Evolutionary conservation across 345 rosid species (phyloP), one percentile per base, ranked within the genome.

Genomic region (Citrus medica): DNA sequence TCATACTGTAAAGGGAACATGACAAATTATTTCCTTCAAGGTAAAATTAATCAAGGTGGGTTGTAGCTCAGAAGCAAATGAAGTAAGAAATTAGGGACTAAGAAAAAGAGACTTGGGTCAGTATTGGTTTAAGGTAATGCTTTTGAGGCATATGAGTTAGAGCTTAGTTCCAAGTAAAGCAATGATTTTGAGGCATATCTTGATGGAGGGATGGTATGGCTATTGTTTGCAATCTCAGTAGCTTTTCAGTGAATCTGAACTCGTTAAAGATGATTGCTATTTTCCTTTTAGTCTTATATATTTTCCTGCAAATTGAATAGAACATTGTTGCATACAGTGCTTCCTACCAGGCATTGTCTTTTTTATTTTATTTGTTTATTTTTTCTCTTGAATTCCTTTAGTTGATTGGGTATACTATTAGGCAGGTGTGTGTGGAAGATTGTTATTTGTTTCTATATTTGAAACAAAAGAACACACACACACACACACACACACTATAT

Each of bases 181-280:
- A 46, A 38, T 38, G 38, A 22, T 74, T 48, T 5, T 21, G 28
- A 37, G 51, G 75, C 33, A 62, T 35, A 21, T 30, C 19, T 67
- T 76, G 68, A 37, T 58, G 63, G 9, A 63, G 53, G 68, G 71
- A 21, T 28, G 76, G 42, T 72, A 19, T 70, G 53, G 62, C 65
- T 51, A 16, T 42, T 32, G 24, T 30, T 67, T 79, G 33, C 35
- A 38, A 25, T 61, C 56, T 74, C 53, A 38, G 4, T 60, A 25
- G 8, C 16, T 61, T 74, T 58, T 35, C 76, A 3, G 17, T 35
- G 25, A 53, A 51, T 4, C 2, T 9, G n/a, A 53, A 16, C 58
- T 19, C 4, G 58, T 17, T 53, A 53, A 16, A 53, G 22, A 19
- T 25, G 55, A 38, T 40, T 24, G 37, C 40, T 60, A 35, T 33